phyloP scores from a whole-genome alignment of 2,329 filamentous ascomycete genomes.

The Karstenula rhodostoma region DNA sequence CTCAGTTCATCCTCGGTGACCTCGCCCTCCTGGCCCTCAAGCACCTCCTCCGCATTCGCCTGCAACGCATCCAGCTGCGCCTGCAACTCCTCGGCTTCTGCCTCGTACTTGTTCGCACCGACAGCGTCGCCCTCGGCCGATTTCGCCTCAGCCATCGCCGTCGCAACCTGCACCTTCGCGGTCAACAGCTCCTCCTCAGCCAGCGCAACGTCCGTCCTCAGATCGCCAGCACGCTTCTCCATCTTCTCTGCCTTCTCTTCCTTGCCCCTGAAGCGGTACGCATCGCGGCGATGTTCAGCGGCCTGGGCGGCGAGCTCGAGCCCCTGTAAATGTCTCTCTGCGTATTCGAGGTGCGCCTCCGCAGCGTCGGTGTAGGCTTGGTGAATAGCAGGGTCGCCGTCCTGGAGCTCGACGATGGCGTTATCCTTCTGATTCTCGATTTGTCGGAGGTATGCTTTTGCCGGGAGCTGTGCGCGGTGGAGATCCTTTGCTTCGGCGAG shows the following conservation, averaged over 20 bases:
- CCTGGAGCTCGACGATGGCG: not conserved
- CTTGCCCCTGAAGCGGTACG: conserved; percentile 13
- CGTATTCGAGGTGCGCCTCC: conserved; percentile 4
- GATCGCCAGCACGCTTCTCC: conserved; percentile 12
- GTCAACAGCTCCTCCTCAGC: conserved; percentile 13
- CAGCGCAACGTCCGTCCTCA: conserved; percentile 12
- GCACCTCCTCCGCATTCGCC: not conserved
- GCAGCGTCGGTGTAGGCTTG: not conserved
- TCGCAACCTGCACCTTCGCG: conserved; percentile 7
- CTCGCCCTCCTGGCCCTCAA: not conserved
- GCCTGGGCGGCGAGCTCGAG: conserved; percentile 17
- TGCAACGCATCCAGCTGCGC: not conserved
- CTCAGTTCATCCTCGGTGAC: not conserved
- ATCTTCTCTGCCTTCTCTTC: conserved; percentile 10
- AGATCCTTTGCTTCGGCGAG: conserved; percentile 41
- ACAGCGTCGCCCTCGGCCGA: not conserved
- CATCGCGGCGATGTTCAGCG: conserved; percentile 19
- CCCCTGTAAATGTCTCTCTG: conserved; percentile 5
- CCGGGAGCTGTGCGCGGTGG: conserved; percentile 30
- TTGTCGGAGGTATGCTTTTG: conserved; percentile 1
- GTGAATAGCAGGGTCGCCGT: not conserved
- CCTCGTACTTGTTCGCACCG: conserved; percentile 4
- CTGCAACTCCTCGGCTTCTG: conserved; percentile 2
- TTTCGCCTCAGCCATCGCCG: not conserved
- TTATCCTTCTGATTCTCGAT: conserved; percentile 3